Conservation (phyloP, 805 yeast genomes). For the Blastobotrys americana region DNA sequence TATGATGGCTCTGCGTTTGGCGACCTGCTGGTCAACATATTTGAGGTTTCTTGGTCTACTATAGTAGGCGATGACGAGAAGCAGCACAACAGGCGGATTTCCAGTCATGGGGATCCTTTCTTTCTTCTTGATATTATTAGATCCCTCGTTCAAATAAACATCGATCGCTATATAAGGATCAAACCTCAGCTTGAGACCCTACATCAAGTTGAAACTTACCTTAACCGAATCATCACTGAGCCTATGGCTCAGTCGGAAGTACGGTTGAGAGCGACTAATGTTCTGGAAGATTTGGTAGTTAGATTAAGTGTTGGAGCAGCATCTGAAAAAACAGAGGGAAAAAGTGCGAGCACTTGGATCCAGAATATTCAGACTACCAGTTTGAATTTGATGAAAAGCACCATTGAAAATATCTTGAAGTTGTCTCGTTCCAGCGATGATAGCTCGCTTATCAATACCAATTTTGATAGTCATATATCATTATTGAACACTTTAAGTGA, state of each 20-base stretch:
- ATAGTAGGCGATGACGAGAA: not conserved
- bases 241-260: conserved; percentile 38
- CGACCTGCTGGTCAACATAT: conserved; percentile 38
- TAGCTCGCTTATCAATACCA: conserved; percentile 28
- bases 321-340: not conserved
- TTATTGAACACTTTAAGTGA: conserved; percentile 57
- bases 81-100: not conserved
- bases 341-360: not conserved
- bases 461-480: conserved; percentile 59
- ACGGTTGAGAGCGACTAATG: conserved; percentile 43
- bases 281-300: conserved; percentile 45
- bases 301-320: conserved; percentile 20
- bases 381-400: conserved; percentile 41
- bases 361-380: conserved; percentile 32
- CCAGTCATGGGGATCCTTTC: conserved; percentile 15
- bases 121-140: conserved; percentile 50
- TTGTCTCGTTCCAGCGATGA: conserved; percentile 14
- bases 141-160: conserved; percentile 45
- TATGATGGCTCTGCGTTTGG: conserved; percentile 47
- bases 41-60: conserved; percentile 7
- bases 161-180: conserved; percentile 36
- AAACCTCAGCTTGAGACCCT: conserved; percentile 39
- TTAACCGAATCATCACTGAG: conserved; percentile 40
- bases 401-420: conserved; percentile 25
- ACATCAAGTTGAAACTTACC: conserved; percentile 40